These are phyloP conservation scores for Benincasa hispida DNA, from an alignment of 306 rosid genomes.

Conservation along the genomic window DNA sequence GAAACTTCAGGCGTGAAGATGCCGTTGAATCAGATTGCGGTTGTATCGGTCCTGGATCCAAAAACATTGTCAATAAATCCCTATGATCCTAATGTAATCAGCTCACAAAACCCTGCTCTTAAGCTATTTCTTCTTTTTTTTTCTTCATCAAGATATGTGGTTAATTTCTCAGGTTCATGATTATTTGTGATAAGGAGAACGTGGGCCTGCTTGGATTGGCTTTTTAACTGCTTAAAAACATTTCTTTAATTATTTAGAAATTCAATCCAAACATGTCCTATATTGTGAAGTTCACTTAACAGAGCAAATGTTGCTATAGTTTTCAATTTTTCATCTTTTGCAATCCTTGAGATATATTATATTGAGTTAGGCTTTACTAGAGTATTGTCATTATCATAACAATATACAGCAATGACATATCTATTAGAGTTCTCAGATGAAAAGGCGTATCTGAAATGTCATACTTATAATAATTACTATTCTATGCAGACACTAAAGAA, in stretches of 20 bases:
- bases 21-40: slow-evolving; percentile 69
- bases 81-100: slow-evolving; percentile 62
- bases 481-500: slow-evolving; percentile 49
- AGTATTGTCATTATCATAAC: neutral
- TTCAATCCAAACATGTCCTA: no score
- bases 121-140: neutral
- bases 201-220: no score
- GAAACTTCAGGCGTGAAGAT: slow-evolving; percentile 72
- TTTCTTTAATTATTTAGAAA: no score
- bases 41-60: slow-evolving; percentile 72
- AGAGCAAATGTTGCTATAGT: neutral
- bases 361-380: neutral
- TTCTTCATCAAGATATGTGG: neutral
- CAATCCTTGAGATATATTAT: neutral
- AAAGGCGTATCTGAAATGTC: neutral
- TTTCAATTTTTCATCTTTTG: neutral
- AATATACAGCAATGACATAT: neutral
- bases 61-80: slow-evolving; percentile 81
- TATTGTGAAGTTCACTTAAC: neutral
- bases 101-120: neutral
- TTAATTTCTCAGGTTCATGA: neutral
- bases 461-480: slow-evolving; percentile 4
- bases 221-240: no score
- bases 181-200: neutral
- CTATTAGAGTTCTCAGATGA: neutral